phyloP scores from a whole-genome alignment of 768 basidiomycete genomes.

The Boletus rex-veris region DNA sequence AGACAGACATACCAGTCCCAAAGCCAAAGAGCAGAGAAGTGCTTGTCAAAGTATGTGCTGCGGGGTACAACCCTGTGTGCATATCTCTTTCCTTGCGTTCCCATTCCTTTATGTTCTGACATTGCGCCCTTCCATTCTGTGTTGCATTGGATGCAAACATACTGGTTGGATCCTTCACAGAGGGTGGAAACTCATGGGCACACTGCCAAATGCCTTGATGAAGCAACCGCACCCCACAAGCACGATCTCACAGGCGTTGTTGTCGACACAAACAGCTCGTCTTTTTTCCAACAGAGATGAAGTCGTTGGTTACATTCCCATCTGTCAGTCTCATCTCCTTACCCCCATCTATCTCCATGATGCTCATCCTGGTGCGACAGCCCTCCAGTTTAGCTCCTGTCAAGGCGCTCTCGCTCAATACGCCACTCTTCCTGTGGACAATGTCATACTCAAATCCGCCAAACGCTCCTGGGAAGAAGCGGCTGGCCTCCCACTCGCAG shows the following conservation, averaged over 20 bases:
- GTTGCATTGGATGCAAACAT: too few species aligned
- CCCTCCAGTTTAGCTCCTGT: constrained; percentile 33
- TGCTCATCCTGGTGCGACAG: constrained; percentile 5
- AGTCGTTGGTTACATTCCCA: constrained; percentile 55
- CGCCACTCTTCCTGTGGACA: constrained; percentile 46
- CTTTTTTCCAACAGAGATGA: constrained; percentile 58
- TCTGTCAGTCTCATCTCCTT: constrained; percentile 25
- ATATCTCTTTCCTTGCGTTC: constrained; percentile 6
- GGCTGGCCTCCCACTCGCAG: constrained; percentile 57
- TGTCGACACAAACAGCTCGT: constrained; percentile 49
- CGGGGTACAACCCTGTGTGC: constrained; percentile 68
- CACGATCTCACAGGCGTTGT: constrained; percentile 63
- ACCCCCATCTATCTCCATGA: too few species aligned
- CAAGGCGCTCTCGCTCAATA: constrained; percentile 64
- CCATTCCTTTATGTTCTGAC: background rate
- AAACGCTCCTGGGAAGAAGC: constrained; percentile 54
- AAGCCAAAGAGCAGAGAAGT: constrained; percentile 40
- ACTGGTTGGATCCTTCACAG: constrained; percentile 29
- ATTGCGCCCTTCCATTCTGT: background rate
- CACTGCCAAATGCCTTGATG: constrained; percentile 45
- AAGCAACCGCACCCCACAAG: constrained; percentile 50
- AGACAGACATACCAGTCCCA: constrained; percentile 29
- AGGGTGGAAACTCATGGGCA: constrained; percentile 55
- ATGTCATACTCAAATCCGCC: constrained; percentile 35
- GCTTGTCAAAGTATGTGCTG: constrained; percentile 49